Percentiles rank a stretch among this genome's conserved stretches.
Conservation (phyloP, 1,139 yeast species). For the Keqinozyma sinolaborantium region DNA sequence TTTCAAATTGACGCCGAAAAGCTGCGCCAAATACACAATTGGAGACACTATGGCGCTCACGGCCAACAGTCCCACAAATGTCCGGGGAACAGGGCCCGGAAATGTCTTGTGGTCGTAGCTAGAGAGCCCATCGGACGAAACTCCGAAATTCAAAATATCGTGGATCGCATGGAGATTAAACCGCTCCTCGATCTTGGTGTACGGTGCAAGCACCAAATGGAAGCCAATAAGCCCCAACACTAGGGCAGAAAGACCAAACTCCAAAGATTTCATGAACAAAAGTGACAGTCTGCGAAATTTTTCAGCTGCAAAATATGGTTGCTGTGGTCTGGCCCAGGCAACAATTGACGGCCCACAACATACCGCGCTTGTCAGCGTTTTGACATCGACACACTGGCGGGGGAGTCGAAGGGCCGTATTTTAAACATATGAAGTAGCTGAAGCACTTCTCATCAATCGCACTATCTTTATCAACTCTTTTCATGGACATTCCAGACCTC, state of each 20-base stretch:
- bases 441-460: not conserved
- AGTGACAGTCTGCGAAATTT: no score
- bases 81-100: slow-evolving; percentile 89
- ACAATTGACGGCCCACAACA: no score
- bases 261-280: not conserved
- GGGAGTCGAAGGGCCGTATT: no score
- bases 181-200: slow-evolving; percentile 91
- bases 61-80: slow-evolving; percentile 72
- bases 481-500: slow-evolving; percentile 12
- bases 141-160: slow-evolving; percentile 70
- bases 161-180: slow-evolving; percentile 89
- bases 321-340: no score
- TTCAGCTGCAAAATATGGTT: no score
- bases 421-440: no score
- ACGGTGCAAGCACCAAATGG: slow-evolving; percentile 64
- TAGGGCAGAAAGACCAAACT: slow-evolving; percentile 2
- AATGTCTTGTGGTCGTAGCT: slow-evolving; percentile 71
- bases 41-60: slow-evolving; percentile 36
- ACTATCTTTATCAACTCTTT: not conserved
- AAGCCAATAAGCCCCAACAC: slow-evolving; percentile 29
- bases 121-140: slow-evolving; percentile 27
- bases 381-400: no score
- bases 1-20: slow-evolving; percentile 17
- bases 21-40: slow-evolving; percentile 29
- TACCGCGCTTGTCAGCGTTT: no score